A percentile compares a stretch with the other conserved stretches of the same genome.
phyloP scores from a whole-genome alignment of 2,329 filamentous ascomycete species.

The Monilinia polystroma region DNA sequence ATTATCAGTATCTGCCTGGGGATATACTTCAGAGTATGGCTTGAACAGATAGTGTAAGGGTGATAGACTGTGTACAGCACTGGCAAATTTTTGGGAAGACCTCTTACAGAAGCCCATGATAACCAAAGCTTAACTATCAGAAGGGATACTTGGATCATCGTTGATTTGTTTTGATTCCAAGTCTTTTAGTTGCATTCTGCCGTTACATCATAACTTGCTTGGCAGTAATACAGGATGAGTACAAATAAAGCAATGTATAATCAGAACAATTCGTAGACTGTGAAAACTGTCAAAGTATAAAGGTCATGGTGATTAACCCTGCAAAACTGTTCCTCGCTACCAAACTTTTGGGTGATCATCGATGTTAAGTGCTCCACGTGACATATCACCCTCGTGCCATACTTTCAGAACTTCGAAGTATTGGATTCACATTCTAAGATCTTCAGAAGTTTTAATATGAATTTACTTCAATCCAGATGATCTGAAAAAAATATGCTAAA shows the following conservation, averaged over 20 bases:
- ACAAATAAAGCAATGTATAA: background rate
- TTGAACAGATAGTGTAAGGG: too few species aligned
- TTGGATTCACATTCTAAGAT: too few species aligned
- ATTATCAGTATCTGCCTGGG: too few species aligned
- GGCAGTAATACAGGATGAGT: too few species aligned
- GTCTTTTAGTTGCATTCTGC: background rate
- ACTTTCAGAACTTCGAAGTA: too few species aligned
- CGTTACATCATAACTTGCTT: background rate
- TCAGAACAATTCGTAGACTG: background rate
- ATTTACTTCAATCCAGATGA: accelerated
- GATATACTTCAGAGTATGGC: too few species aligned
- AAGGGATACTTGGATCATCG: background rate
- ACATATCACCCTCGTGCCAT: background rate
- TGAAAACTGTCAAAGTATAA: background rate
- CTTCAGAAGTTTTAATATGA: too few species aligned
- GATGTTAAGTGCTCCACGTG: background rate
- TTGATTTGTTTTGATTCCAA: background rate
- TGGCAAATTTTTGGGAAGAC: background rate
- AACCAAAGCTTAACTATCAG: background rate
- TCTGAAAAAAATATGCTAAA: too few species aligned
- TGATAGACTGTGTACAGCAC: background rate
- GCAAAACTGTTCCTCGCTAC: background rate
- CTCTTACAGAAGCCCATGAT: background rate
- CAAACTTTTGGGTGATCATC: background rate
- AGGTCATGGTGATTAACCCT: background rate